These are phyloP conservation scores for Agaricus subrufescens DNA, from an alignment of 768 basidiomycete genomes.

Conservation along the genomic window DNA sequence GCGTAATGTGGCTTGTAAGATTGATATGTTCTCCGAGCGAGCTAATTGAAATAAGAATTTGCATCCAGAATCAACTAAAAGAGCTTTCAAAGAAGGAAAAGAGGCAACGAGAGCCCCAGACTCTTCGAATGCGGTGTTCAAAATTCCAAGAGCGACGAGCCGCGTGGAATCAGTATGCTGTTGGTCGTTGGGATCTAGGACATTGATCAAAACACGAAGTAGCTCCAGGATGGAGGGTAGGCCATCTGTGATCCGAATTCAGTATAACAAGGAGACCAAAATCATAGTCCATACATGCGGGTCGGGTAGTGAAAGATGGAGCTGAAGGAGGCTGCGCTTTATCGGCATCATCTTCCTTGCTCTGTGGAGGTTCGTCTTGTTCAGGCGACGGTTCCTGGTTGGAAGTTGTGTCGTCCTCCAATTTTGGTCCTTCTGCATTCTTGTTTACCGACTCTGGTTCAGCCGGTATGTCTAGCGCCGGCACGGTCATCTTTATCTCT, in stretches of 20 bases:
- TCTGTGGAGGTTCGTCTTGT: conserved; percentile 5
- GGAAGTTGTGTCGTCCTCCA: background rate
- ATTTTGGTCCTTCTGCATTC: background rate
- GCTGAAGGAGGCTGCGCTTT: conserved; percentile 19
- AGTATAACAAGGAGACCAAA: background rate
- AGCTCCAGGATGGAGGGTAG: conserved; percentile 91
- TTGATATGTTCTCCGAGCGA: conserved; percentile 77
- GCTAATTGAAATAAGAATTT: conserved; percentile 97
- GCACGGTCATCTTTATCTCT: conserved; percentile 61
- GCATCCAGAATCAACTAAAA: conserved; percentile 87
- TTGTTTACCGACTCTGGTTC: conserved; percentile 18
- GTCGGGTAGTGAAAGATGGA: conserved; percentile 24
- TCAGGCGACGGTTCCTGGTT: background rate
- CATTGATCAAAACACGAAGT: conserved; percentile 89
- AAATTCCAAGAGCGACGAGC: conserved; percentile 78
- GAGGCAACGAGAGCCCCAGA: conserved; percentile 70
- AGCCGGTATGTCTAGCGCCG: conserved; percentile 24
- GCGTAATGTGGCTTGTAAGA: conserved; percentile 78
- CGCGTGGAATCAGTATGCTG: conserved; percentile 96
- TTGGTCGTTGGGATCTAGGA: conserved; percentile 91
- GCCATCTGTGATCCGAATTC: conserved; percentile 50
- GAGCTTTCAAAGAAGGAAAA: conserved; percentile 71
- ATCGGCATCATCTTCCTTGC: conserved; percentile 12
- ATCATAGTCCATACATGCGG: conserved; percentile 34
- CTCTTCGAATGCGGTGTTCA: conserved; percentile 85